Base-by-base conservation (phyloP, 768 basidiomycete species). In the Polyporus arcularius region DNA sequence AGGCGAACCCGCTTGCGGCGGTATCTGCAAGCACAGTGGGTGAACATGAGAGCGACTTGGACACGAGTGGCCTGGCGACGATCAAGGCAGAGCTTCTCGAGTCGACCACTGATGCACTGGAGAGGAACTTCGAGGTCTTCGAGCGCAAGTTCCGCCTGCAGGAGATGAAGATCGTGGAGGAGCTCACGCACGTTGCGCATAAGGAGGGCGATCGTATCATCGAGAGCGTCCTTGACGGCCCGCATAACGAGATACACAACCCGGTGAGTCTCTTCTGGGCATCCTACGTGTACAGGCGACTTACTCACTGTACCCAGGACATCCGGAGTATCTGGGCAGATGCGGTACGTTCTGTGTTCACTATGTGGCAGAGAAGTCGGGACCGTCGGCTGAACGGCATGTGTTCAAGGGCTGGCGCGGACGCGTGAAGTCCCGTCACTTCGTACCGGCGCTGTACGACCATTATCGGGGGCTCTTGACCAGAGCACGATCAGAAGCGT, bases 391-490 rank as follows among this genome's bases (percentile, higher is more conserved):
- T 8, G n/a, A 5, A 30, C 35, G 35, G 47, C 28, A 28, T 8
- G 10, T 31, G 49, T 9, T 14, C 46, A 35, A 82, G 81, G 75
- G 74, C 7, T 83, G 82, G 82, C 78, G 77, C 68, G 76, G 80
- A 14, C 82, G 75, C 61, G 82, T 83, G 28, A 81, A 83, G 63
- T 79, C 81, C 0, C 70, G 75, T 3, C 78, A 80, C 56, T 83
- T 83, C 55, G 79, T 81, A 4, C 71, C 80, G 53, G 75, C 73
- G 4, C 57, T 78, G 11, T 67, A 72, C 14, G 76, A 79, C 62
- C 72, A 75, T 59, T 75, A 73, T 49, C 53, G 67, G 7, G 69
- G 65, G 35, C 58, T 71, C 26, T 53, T 41, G 39, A 58, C 35
- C 3, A 52, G 16, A 35, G 41, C n/a, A 47, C 35, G 56, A 21